A percentile compares a stretch with the other conserved stretches of the same genome.
phyloP scores from a whole-genome alignment of 73 alveolate genomes.

The Vitrella brassicaformis region DNA sequence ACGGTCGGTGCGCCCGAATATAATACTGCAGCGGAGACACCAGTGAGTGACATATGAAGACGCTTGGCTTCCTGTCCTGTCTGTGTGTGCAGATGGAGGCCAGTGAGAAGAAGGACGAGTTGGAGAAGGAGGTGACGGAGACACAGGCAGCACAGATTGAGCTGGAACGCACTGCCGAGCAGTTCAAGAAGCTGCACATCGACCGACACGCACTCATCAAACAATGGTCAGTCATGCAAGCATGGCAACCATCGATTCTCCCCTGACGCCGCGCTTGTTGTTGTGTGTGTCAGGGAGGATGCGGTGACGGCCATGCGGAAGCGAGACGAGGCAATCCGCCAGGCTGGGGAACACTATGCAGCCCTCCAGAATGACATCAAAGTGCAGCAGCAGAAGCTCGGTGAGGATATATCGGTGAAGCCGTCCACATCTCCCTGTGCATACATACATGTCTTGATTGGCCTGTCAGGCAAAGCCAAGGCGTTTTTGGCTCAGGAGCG shows the following conservation, averaged over 20 bases:
- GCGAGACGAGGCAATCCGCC: conserved; percentile 73
- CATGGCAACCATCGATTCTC: background rate
- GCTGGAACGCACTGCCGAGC: conserved; percentile 95
- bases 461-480: too few species aligned
- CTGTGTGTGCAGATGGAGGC: conserved; percentile 5
- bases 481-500: conserved; percentile 53
- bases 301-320: conserved; percentile 70
- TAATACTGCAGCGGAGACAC: too few species aligned
- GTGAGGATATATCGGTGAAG: too few species aligned
- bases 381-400: conserved; percentile 18
- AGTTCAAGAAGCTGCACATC: conserved; percentile 83
- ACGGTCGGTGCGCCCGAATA: conserved; percentile 20
- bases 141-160: conserved; percentile 97
- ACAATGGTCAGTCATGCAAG: background rate
- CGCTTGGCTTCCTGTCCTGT: too few species aligned
- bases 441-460: too few species aligned
- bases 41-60: too few species aligned
- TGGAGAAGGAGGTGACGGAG: conserved; percentile 74
- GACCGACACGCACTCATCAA: conserved; percentile 80
- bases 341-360: conserved; percentile 77
- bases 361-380: conserved; percentile 62
- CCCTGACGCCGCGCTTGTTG: background rate
- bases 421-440: too few species aligned
- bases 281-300: conserved; percentile 53
- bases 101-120: conserved; percentile 9